A percentile compares a stretch with the other conserved stretches of the same genome.
These are phyloP conservation scores for Neurospora sp. DNA, from an alignment of 495 filamentous ascomycete genomes.

Conservation along the genomic window DNA sequence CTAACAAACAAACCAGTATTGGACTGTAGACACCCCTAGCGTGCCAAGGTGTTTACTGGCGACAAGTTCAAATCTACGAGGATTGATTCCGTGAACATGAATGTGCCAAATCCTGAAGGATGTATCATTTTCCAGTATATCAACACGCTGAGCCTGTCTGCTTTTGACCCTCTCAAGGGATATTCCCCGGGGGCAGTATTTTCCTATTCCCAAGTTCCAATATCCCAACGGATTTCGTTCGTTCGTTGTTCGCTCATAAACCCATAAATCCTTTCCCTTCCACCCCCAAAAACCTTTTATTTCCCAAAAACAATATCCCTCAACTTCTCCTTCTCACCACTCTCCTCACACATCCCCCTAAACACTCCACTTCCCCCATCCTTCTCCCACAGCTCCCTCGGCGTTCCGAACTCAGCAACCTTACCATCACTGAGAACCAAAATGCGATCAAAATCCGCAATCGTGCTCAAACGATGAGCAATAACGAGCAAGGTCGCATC, in stretches of 20 bases:
- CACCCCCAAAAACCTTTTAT: not conserved
- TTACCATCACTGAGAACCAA: constrained; percentile 68
- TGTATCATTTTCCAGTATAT: not conserved
- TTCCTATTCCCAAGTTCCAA: not conserved
- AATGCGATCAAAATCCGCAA: constrained; percentile 78
- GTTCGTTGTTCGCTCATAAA: not conserved
- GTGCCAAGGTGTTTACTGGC: not conserved
- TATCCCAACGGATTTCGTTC: not conserved
- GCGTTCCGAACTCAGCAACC: constrained; percentile 64
- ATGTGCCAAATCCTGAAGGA: not conserved
- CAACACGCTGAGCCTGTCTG: not conserved
- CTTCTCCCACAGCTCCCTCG: constrained; percentile 53
- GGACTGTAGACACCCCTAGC: too few species aligned
- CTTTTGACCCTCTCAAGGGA: not conserved
- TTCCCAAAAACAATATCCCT: constrained; percentile 42
- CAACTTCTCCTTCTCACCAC: constrained; percentile 57
- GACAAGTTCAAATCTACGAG: not conserved
- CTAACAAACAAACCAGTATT: not conserved
- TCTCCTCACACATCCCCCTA: constrained; percentile 62
- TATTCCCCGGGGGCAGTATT: not conserved
- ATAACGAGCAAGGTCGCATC: constrained; percentile 77
- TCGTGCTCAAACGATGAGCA: constrained; percentile 77
- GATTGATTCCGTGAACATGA: too few species aligned
- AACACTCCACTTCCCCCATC: constrained; percentile 48
- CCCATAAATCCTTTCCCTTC: not conserved